Base-by-base conservation (phyloP, 306 rosid genomes). In the Lithocarpus polystachyus region DNA sequence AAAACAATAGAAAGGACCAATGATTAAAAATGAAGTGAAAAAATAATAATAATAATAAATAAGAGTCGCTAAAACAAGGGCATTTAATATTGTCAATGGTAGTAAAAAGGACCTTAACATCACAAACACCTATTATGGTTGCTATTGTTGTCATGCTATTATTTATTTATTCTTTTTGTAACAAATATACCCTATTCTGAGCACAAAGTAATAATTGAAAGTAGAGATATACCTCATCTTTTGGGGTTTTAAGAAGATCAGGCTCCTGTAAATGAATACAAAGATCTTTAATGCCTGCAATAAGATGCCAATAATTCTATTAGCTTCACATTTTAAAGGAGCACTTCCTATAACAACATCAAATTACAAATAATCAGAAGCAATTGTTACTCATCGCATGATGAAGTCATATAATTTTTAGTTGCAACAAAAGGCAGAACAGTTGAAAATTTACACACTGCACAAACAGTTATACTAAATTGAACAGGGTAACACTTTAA, bases 161-260 rank as follows among this genome's bases (percentile, higher is more conserved):
- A 52, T 26, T 52, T 35, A 29, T 77, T 51, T 54, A 24, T 35
- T 31, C 35, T 68, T 74, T 71, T 23, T 24, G 35, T 24, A 60
- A 5, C 68, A 60, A 23, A 23, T 7, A 23, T 11, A 23, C 4
- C 19, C 18, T 4, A 17, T 11, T 18, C n/a, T n/a, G n/a, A n/a
- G 43, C 9, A 72, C 68, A 12, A 52, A 82, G 68, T 59, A 19
- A 62, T 53, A 19, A 74, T 15, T n/a, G 40, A 71, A 19, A 56
- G 52, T 26, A 33, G 77, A 52, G 33, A 40, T 73, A 74, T 90
- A 92, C 98, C 97, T 92, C 94, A 72, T 92, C 99, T 7, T 72
- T 81, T 12, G 87, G 92, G 76, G 90, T 83, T 81, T 90, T 83
- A 56, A 76, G 86, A 43, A 95, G 87, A 91, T 95, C 97, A 53